These are phyloP conservation scores for Pseudogymnoascus sp. DNA, from an alignment of 2,329 filamentous ascomycete genomes.

Conservation along the genomic window DNA sequence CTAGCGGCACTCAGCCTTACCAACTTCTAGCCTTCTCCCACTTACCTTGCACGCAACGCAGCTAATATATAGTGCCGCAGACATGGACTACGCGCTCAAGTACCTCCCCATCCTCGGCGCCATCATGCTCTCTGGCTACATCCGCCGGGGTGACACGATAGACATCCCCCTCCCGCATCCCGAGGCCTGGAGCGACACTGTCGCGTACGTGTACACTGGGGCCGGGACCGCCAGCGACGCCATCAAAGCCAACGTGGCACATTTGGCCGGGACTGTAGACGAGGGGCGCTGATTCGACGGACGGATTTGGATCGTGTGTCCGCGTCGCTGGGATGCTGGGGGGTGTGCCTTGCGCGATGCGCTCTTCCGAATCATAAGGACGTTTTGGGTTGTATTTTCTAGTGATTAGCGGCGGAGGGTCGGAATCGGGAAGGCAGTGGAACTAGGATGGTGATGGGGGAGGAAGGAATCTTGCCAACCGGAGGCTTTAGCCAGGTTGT, in stretches of 20 bases:
- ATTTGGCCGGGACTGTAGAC: conserved; percentile 44
- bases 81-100: conserved; percentile 41
- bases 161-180: conserved; percentile 53
- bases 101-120: conserved; percentile 48
- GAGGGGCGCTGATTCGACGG: not conserved
- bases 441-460: not conserved
- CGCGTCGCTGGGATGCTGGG: not conserved
- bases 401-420: not conserved
- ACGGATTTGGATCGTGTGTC: not conserved
- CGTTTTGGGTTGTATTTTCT: not conserved
- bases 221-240: conserved; percentile 38
- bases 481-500: not conserved
- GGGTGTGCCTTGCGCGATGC: not conserved
- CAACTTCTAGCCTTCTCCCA: conserved; percentile 10
- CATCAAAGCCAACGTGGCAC: conserved; percentile 46
- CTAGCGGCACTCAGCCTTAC: conserved; percentile 11
- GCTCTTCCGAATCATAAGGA: conserved; percentile 2
- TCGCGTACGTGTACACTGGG: conserved; percentile 49
- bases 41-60: not conserved
- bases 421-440: not conserved
- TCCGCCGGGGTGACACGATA: conserved; percentile 45
- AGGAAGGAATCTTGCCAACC: not conserved
- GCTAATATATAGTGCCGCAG: conserved; percentile 26
- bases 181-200: conserved; percentile 47
- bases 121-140: conserved; percentile 47